phyloP scores from a whole-genome alignment of 306 rosid genomes.

The Cucurbita pepo region DNA sequence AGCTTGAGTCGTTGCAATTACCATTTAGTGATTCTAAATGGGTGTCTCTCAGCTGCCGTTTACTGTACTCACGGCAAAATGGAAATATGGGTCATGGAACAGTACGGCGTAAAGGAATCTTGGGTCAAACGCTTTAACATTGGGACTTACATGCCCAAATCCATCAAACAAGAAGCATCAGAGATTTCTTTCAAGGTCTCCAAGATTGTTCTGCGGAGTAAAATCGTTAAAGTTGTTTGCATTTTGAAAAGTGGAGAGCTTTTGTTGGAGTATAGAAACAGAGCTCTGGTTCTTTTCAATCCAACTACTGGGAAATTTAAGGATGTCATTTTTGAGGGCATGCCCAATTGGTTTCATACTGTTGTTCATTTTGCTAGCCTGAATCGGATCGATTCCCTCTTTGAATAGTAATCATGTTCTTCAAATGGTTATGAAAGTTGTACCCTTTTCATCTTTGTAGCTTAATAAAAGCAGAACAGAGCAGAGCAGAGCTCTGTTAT shows the following conservation, averaged over 20 bases:
- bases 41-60: slow-evolving; percentile 25
- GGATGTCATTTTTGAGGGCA: slow-evolving; percentile 18
- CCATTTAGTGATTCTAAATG: slow-evolving; percentile 19
- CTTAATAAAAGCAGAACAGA: not conserved
- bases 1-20: slow-evolving; percentile 8
- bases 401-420: not conserved
- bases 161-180: slow-evolving; percentile 6
- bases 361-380: slow-evolving; percentile 29
- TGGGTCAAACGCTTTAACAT: slow-evolving; percentile 17
- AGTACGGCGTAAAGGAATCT: slow-evolving; percentile 26
- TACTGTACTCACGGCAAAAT: slow-evolving; percentile 10
- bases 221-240: slow-evolving; percentile 15
- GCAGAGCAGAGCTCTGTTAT: no score
- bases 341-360: slow-evolving; percentile 33
- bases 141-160: slow-evolving; percentile 13
- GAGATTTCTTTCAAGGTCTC: slow-evolving; percentile 7
- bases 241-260: slow-evolving; percentile 17
- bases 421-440: no score
- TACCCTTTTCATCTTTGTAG: not conserved
- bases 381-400: slow-evolving; percentile 10
- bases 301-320: slow-evolving; percentile 12
- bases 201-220: not conserved
- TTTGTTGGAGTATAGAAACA: slow-evolving; percentile 26
- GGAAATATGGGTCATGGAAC: slow-evolving; percentile 35
- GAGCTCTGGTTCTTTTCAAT: slow-evolving; percentile 21